Conservation (phyloP, 352 stramenopile genomes). For the Pythium sp. region DNA sequence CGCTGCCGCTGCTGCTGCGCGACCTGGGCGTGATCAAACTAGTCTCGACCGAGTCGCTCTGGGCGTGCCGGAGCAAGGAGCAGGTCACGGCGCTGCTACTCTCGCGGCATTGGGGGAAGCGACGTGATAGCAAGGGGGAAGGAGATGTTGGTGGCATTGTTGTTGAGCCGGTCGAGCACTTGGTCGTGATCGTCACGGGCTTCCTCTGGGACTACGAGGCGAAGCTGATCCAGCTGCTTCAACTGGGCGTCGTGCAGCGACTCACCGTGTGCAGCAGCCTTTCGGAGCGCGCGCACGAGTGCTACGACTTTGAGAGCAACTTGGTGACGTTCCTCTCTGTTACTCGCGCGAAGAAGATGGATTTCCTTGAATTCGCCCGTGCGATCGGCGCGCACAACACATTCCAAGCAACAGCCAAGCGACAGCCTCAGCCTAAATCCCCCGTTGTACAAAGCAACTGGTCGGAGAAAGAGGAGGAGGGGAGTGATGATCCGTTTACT, state of each 20-base stretch:
- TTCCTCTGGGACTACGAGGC: slow-evolving; percentile 69
- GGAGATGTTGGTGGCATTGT: background rate
- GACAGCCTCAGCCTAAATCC: background rate
- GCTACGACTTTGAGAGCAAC: slow-evolving; percentile 45
- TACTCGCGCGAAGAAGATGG: slow-evolving; percentile 32
- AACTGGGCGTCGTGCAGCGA: slow-evolving; percentile 30
- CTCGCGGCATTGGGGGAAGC: slow-evolving; percentile 1
- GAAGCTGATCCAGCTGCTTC: slow-evolving; percentile 33
- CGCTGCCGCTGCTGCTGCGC: slow-evolving; percentile 62
- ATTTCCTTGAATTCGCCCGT: slow-evolving; percentile 44
- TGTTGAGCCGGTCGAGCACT: slow-evolving; percentile 25
- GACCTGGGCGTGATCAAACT: slow-evolving; percentile 56
- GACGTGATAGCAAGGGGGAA: background rate
- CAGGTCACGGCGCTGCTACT: slow-evolving; percentile 24
- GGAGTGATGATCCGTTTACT: background rate
- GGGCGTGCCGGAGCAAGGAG: slow-evolving; percentile 21
- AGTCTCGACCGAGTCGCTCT: slow-evolving; percentile 35
- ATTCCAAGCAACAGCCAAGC: slow-evolving; percentile 14
- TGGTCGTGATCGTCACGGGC: slow-evolving; percentile 52
- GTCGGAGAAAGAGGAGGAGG: background rate
- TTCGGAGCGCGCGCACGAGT: slow-evolving; percentile 69
- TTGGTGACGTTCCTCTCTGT: slow-evolving; percentile 10
- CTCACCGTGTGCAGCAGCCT: slow-evolving; percentile 65
- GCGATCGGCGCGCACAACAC: slow-evolving; percentile 22
- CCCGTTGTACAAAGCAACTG: slow-evolving; percentile 1